Conservation (phyloP, 306 rosid species). For the Sindora glabra region DNA sequence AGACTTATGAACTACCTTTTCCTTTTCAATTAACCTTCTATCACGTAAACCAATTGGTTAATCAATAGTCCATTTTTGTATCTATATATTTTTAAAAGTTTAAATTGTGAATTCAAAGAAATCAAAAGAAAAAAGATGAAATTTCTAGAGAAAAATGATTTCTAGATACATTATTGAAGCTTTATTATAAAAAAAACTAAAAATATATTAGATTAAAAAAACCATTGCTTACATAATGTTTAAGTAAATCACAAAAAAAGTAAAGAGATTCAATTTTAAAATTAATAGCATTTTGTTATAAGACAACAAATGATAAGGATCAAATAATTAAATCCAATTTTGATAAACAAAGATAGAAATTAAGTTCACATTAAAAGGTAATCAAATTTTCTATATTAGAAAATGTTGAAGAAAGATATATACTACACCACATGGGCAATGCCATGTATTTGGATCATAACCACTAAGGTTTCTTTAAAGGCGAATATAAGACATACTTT, state of each 20-base stretch:
- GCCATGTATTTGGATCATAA: conserved; percentile 88
- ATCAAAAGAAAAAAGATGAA: too few relatives aligned
- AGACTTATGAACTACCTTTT: conserved; percentile 34
- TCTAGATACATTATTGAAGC: neutral
- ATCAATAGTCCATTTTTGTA: conserved; percentile 45
- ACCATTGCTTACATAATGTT: conserved; percentile 8
- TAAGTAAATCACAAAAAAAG: too few relatives aligned
- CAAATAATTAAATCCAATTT: neutral
- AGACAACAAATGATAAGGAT: conserved; percentile 14
- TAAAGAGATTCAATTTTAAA: too few relatives aligned
- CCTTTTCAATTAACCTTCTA: conserved; percentile 33
- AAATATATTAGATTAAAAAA: neutral
- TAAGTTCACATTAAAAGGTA: neutral
- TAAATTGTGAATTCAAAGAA: too few relatives aligned
- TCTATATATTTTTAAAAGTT: conserved; percentile 10
- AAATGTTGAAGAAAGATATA: conserved; percentile 33
- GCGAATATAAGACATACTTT: conserved; percentile 93
- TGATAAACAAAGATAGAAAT: neutral
- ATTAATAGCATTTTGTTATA: conserved; percentile 90
- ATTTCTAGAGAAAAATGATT: neutral
- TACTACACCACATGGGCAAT: conserved; percentile 99
- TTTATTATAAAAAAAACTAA: neutral
- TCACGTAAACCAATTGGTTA: conserved; percentile 39
- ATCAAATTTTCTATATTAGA: neutral
- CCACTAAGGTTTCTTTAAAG: conserved; percentile 94